phyloP scores from a whole-genome alignment of 1,284 basidiomycete genomes.

The Coniophora puteana region DNA sequence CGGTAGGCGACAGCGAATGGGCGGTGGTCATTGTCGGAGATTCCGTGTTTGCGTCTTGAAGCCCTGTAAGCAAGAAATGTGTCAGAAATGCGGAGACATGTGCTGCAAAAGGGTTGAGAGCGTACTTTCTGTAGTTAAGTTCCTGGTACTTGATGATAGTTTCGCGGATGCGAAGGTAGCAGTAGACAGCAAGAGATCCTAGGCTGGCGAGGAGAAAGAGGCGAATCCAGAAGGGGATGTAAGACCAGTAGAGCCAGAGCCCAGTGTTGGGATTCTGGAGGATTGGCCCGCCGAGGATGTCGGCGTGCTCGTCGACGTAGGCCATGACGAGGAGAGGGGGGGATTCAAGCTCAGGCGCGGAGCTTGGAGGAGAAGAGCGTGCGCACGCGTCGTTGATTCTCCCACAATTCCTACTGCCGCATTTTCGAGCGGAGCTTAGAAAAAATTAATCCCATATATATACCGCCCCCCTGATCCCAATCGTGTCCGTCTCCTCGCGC shows the following conservation, averaged over 20 bases:
- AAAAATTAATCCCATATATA: no score
- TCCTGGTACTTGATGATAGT: conserved; percentile 50
- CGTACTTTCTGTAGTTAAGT: conserved; percentile 56
- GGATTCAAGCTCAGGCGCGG: no score
- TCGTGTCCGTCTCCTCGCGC: no score
- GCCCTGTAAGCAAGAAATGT: conserved; percentile 31
- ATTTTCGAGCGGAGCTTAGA: no score
- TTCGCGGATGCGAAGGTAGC: conserved; percentile 34
- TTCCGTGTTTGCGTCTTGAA: conserved; percentile 70
- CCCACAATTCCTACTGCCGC: conserved; percentile 15
- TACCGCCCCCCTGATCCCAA: no score
- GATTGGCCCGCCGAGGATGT: conserved; percentile 61
- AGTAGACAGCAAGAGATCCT: conserved; percentile 32
- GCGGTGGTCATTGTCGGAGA: conserved; percentile 73
- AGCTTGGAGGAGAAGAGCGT: conserved; percentile 14
- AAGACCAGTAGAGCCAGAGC: conserved; percentile 27
- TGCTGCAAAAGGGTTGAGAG: conserved; percentile 12
- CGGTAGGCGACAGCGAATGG: conserved; percentile 84
- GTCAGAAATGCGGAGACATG: conserved; percentile 11
- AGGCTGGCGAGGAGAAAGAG: conserved; percentile 29
- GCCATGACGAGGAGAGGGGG: no score
- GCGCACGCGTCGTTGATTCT: conserved; percentile 9
- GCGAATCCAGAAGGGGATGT: conserved; percentile 34
- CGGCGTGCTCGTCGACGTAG: conserved; percentile 50
- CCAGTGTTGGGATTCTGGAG: conserved; percentile 34